Evolutionary conservation across 306 rosid species (phyloP), one percentile per base, ranked within the genome.

Genomic region (Acacia crassicarpa): DNA sequence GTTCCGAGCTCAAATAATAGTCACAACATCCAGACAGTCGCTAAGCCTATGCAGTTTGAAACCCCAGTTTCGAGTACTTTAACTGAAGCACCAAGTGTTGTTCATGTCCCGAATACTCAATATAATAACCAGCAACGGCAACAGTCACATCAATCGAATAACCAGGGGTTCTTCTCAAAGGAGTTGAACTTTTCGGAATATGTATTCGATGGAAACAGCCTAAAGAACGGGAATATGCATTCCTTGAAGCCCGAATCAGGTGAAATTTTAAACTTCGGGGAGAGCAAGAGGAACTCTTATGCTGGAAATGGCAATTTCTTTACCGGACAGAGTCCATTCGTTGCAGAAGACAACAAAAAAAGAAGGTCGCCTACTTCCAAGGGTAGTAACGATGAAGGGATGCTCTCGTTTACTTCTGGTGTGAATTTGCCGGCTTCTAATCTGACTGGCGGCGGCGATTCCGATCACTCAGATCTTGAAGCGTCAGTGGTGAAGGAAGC

Each of bases 381-480:
- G 14, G 88, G 95, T 5, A 91, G 94, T 44, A 87, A 90, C 77
- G 98, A 96, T 0, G 99, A 96, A 9, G 99, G 97, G 19, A 90
- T 96, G 90, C 89, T 96, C 14, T 96, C 99, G 2, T 96, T 96
- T 70, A 93, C 93, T 33, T 93, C 99, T 1, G 96, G 91, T 23
- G 91, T 87, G 83, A 78, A 93, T 72, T 81, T 95, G 20, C 94
- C 97, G 7, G 54, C 87, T 1, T 27, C 86, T 1, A 91, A 63
- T 90, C 97, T 25, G 9, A 63, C 0, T 30, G 70, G 77, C 2
- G 35, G 78, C 19, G 73, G 49, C 32, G 73, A 95, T 87, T 87
- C 99, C 0, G 98, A 96, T 30, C 97, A 93, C 75, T 96, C 98
- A 0, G 99, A 96, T 81, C 91, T 96, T 5, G 99, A 96, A 75